phyloP scores from a whole-genome alignment of 192 early-diverging fungal species.

The Coemansia sp. region DNA sequence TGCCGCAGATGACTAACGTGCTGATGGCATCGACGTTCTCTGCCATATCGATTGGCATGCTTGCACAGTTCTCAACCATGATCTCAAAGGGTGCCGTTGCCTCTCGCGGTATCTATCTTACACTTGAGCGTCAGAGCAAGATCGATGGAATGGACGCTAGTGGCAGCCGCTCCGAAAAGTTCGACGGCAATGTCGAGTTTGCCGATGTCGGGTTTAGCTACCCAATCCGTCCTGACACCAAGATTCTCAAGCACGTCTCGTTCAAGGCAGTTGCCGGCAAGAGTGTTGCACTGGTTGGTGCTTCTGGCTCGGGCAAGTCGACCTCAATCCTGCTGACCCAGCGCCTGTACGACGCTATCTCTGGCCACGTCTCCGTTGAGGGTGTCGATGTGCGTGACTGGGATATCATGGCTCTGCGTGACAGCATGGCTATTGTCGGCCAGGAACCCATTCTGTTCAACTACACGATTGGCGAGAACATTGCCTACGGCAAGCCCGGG shows the following conservation, averaged over 20 bases:
- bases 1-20: conserved; percentile 26
- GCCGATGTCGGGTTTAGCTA: conserved; percentile 36
- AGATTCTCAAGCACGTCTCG: conserved; percentile 39
- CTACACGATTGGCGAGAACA: conserved; percentile 59
- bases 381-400: conserved; percentile 45
- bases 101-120: conserved; percentile 53
- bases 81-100: conserved; percentile 59
- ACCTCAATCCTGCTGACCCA: conserved; percentile 63
- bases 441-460: conserved; percentile 64
- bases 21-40: conserved; percentile 60
- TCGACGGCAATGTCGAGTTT: conserved; percentile 30
- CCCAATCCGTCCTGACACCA: conserved; percentile 38
- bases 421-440: conserved; percentile 56
- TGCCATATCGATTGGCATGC: conserved; percentile 56
- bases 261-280: conserved; percentile 59
- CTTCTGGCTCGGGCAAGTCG: conserved; percentile 68
- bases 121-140: conserved; percentile 49
- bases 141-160: conserved; percentile 50
- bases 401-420: conserved; percentile 43
- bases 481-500: conserved; percentile 56
- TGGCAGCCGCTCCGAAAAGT: conserved; percentile 14
- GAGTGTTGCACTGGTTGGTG: conserved; percentile 77
- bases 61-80: conserved; percentile 53
- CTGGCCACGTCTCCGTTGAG: conserved; percentile 49
- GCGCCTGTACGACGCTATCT: conserved; percentile 55